These are phyloP conservation scores for Tricholoma terreum DNA, from an alignment of 768 basidiomycete genomes.

Conservation along the genomic window DNA sequence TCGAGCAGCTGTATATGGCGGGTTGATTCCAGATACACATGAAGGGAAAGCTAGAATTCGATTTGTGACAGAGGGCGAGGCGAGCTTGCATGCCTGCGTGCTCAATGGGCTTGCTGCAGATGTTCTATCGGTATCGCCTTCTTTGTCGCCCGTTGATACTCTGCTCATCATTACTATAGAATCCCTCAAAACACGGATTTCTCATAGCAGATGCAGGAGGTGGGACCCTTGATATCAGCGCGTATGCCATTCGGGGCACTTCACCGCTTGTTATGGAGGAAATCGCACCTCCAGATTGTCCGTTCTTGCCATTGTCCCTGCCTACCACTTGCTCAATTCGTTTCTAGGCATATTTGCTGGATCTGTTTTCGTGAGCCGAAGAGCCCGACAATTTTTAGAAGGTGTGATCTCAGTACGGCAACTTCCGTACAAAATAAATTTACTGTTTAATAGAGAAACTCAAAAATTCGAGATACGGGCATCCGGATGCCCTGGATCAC, in stretches of 20 bases:
- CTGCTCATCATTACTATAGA: conserved; percentile 34
- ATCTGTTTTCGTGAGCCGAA: conserved; percentile 76
- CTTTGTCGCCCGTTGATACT: not conserved
- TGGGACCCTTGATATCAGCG: conserved; percentile 78
- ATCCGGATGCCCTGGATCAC: conserved; percentile 68
- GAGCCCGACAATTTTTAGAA: conserved; percentile 70
- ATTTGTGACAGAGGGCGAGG: conserved; percentile 83
- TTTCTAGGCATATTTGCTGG: conserved; percentile 73
- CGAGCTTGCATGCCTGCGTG: conserved; percentile 79
- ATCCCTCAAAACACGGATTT: conserved; percentile 73
- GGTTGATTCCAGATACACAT: conserved; percentile 72
- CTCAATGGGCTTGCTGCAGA: conserved; percentile 75
- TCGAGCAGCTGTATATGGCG: conserved; percentile 65
- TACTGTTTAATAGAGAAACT: conserved; percentile 56
- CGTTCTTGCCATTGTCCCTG: conserved; percentile 18
- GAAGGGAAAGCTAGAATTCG: conserved; percentile 69
- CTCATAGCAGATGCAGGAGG: conserved; percentile 80
- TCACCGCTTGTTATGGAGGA: conserved; percentile 76
- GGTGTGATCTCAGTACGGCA: conserved; percentile 33
- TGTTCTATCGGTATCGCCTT: conserved; percentile 56
- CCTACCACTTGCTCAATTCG: not conserved
- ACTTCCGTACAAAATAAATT: not conserved
- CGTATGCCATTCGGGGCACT: conserved; percentile 71
- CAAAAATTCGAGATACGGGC: conserved; percentile 68
- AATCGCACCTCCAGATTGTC: conserved; percentile 80